A percentile compares a stretch with the other conserved stretches of the same genome.
phyloP scores from a whole-genome alignment of 2,329 filamentous ascomycete species.

The Cladosporium sphaerospermum region DNA sequence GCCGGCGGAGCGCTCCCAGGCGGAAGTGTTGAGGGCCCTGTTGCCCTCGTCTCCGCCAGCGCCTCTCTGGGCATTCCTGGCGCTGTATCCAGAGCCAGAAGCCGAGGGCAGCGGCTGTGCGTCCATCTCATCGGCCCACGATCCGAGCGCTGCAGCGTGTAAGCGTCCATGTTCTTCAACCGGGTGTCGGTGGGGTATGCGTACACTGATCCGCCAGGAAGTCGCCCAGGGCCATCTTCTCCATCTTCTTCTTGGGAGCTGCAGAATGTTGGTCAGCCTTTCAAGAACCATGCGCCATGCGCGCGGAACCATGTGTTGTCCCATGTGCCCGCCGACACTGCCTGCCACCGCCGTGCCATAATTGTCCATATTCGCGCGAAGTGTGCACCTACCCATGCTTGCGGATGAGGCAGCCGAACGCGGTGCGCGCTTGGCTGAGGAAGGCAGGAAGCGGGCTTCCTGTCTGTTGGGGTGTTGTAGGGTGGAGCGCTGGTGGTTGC shows the following conservation, averaged over 20 bases:
- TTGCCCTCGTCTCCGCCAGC: conserved; percentile 31
- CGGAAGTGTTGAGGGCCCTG: conserved; percentile 37
- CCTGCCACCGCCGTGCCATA: background rate
- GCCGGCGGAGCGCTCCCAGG: conserved; percentile 23
- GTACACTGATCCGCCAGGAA: conserved; percentile 89
- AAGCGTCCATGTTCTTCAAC: background rate
- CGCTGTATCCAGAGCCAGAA: conserved; percentile 21
- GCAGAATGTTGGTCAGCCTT: conserved; percentile 18
- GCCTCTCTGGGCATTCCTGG: conserved; percentile 12
- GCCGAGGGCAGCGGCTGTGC: conserved; percentile 29
- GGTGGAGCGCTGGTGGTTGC: background rate
- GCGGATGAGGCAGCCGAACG: conserved; percentile 32
- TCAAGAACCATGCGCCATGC: background rate
- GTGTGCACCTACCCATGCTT: conserved; percentile 51
- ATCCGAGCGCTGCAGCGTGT: conserved; percentile 60
- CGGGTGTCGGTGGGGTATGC: conserved; percentile 8
- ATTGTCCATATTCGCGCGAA: conserved; percentile 4
- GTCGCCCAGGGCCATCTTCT: conserved; percentile 96
- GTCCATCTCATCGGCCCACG: conserved; percentile 99
- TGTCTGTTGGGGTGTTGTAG: background rate
- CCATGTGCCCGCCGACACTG: background rate
- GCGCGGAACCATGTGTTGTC: background rate
- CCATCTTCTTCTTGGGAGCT: conserved; percentile 73
- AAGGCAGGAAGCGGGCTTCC: conserved; percentile 6
- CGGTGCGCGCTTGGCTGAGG: conserved; percentile 6